phyloP scores from a whole-genome alignment of 345 rosid genomes.

The Citrus hindsii region DNA sequence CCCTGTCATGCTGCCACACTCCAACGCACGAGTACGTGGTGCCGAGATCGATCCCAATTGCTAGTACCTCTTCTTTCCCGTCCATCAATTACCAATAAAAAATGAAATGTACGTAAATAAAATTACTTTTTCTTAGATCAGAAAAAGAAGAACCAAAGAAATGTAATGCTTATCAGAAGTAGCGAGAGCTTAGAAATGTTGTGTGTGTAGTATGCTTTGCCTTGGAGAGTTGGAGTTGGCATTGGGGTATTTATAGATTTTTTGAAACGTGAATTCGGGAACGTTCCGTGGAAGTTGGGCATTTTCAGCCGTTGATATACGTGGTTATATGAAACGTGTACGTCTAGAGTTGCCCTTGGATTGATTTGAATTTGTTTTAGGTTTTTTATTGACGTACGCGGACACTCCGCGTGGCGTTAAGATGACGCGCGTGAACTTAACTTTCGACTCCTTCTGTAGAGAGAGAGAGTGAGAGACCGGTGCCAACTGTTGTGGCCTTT shows the following conservation, averaged over 20 bases:
- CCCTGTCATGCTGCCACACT: slow-evolving; percentile 54
- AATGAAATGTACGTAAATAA: neutral
- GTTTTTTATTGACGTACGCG: neutral
- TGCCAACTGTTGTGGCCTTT: too few relatives aligned
- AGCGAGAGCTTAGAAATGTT: neutral
- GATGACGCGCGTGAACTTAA: too few relatives aligned
- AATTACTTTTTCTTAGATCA: neutral
- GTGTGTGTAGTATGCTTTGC: neutral
- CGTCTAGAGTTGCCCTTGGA: neutral
- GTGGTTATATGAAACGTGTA: neutral
- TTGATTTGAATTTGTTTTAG: neutral
- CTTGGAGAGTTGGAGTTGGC: neutral
- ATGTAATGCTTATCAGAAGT: too few relatives aligned
- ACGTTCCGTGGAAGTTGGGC: neutral
- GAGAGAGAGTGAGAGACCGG: too few relatives aligned
- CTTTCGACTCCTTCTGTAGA: too few relatives aligned
- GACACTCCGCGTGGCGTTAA: neutral
- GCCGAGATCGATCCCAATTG: slow-evolving; percentile 55
- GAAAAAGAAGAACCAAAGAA: too few relatives aligned
- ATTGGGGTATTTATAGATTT: neutral
- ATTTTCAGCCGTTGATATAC: neutral
- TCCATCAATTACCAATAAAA: slow-evolving; percentile 32
- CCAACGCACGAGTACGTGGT: slow-evolving; percentile 54
- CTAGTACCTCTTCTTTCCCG: slow-evolving; percentile 42
- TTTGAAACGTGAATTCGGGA: neutral